Base-by-base conservation (phyloP, 2,329 filamentous ascomycete species). In the Pseudogymnoascus sp. region DNA sequence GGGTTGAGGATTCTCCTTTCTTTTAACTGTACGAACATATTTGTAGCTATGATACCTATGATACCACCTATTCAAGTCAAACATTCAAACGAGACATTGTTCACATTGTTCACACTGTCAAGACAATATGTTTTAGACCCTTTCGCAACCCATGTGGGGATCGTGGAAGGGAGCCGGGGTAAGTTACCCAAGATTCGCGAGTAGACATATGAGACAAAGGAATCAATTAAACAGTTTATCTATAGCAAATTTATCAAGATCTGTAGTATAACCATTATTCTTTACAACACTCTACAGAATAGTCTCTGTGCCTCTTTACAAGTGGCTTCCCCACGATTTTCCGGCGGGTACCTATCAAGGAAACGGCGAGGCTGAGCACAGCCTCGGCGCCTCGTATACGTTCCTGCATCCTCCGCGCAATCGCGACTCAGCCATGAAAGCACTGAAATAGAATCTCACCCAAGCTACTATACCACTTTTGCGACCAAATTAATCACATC, bases 401-500 rank as follows among this genome's bases (percentile, higher is more conserved):
- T 50, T 50, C 43, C 12, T 50, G 43, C 56, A 22, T 60, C 56
- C 26, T 60, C 56, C 56, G 56, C 31, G 37, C 31, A 19, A 56
- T 56, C 19, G 16, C 16, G 22, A 24, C 43, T 28, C 12, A 53
- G 43, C 43, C 43, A 53, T 53, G 24, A 53, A 53, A 53, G 24
- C 43, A 53, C 43, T 2, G 24, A 53, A 60, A 35, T 35, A 60
- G 31, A 60, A 40, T 35, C 56, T 22, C 12, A 19, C 12, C 10
- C 24, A 53, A 53, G 43, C 43, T 28, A 28, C 43, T n/a, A 28
- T 28, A 4, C 14, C 43, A 28, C 14, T 24, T n/a, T 31, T 11
- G 24, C 43, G 24, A 53, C 43, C 24, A 53, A 14, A 53, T 53
- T 53, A 28, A 53, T 53, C 43, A 53, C 24, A 28, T 31, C 24